These are phyloP conservation scores for Tilletia caries DNA, from an alignment of 1,284 basidiomycete species.

Conservation along the genomic window DNA sequence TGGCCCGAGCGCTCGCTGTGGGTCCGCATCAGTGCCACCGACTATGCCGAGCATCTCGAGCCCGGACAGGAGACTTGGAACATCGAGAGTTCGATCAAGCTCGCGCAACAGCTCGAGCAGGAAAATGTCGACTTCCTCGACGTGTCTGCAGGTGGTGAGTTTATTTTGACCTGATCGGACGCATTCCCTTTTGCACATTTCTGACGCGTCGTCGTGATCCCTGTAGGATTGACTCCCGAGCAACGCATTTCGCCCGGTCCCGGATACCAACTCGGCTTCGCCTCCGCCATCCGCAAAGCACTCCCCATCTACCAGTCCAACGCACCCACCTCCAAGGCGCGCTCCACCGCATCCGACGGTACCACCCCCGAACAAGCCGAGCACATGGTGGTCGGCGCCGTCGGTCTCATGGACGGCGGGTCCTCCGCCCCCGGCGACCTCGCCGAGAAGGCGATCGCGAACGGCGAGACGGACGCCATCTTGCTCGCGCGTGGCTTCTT, in stretches of 20 bases:
- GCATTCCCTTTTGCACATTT: background rate
- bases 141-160: slow-evolving; percentile 34
- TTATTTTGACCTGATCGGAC: too few relatives aligned
- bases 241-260: slow-evolving; percentile 35
- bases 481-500: slow-evolving; percentile 41
- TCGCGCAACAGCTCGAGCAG: slow-evolving; percentile 36
- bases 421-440: slow-evolving; percentile 28
- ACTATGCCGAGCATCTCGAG: slow-evolving; percentile 39
- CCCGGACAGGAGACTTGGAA: slow-evolving; percentile 36
- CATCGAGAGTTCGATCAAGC: slow-evolving; percentile 33
- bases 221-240: slow-evolving; percentile 25
- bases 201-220: background rate
- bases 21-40: slow-evolving; percentile 46
- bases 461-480: slow-evolving; percentile 34
- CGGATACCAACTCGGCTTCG: slow-evolving; percentile 44
- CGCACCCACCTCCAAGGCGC: background rate
- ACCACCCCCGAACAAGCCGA: slow-evolving; percentile 15
- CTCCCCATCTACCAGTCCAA: slow-evolving; percentile 19
- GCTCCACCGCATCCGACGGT: background rate
- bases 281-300: slow-evolving; percentile 29
- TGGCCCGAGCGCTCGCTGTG: slow-evolving; percentile 46
- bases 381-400: slow-evolving; percentile 38
- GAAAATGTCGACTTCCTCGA: slow-evolving; percentile 49
- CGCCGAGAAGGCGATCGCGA: slow-evolving; percentile 38
- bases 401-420: slow-evolving; percentile 46